A percentile compares a stretch with the other conserved stretches of the same genome.
phyloP scores from a whole-genome alignment of 164 flowering plant species.

The Tetrastigma voinierianum region DNA sequence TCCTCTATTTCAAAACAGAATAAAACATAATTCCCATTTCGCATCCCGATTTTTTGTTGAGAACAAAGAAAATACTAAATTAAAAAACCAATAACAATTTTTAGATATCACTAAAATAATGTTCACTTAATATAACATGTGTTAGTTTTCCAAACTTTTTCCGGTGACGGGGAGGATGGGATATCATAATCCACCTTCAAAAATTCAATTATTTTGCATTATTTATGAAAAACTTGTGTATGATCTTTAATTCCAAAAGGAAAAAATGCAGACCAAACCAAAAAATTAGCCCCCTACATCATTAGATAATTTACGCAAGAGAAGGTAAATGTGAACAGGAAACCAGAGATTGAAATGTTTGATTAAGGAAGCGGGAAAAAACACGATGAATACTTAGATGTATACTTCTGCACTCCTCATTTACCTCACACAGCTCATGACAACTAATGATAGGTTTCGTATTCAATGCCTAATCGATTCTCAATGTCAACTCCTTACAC shows the following conservation, averaged over 20 bases:
- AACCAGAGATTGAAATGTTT: neutral
- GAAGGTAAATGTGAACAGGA: neutral
- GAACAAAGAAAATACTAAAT: too few species aligned
- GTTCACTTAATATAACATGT: too few species aligned
- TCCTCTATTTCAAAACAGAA: too few species aligned
- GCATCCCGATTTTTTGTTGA: too few species aligned
- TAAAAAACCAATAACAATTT: too few species aligned
- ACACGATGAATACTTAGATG: neutral
- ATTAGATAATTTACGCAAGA: slow-evolving; percentile 22
- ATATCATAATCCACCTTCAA: neutral
- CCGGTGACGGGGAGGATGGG: too few species aligned
- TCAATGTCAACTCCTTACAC: neutral
- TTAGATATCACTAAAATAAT: too few species aligned
- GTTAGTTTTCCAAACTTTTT: too few species aligned
- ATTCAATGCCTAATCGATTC: neutral
- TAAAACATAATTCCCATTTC: too few species aligned
- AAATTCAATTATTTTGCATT: neutral
- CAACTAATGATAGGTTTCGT: slow-evolving; percentile 13
- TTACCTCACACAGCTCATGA: neutral
- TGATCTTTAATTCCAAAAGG: neutral
- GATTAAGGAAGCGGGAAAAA: neutral
- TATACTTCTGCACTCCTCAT: neutral
- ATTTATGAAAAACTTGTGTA: too few species aligned
- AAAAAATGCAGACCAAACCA: neutral
- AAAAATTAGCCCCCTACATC: slow-evolving; percentile 26